Conservation (phyloP, 306 rosid genomes). For the Dalbergia cochinchinensis region DNA sequence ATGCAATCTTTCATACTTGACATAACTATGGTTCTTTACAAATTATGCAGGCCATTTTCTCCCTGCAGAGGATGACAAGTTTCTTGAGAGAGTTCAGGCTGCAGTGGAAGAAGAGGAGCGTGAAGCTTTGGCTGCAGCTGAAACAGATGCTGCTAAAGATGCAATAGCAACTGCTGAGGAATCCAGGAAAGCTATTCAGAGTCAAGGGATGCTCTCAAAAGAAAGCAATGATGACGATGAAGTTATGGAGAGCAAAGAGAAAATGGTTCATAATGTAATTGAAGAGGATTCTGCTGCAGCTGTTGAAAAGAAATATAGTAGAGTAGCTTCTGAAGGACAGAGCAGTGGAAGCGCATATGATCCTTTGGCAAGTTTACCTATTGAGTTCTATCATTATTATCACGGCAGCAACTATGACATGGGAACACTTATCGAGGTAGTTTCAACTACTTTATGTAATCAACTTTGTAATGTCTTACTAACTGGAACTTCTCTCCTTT, state of each 20-base stretch:
- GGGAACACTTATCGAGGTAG: conserved; percentile 93
- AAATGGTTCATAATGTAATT: conserved; percentile 43
- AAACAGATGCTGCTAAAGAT: conserved; percentile 80
- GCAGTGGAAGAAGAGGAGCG: conserved; percentile 96
- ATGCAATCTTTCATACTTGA: conserved; percentile 17
- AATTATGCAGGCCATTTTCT: conserved; percentile 84
- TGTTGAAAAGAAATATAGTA: conserved; percentile 57
- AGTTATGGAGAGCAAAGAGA: conserved; percentile 48
- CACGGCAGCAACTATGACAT: conserved; percentile 88
- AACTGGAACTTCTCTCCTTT: not conserved
- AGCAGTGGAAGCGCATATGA: conserved; percentile 64
- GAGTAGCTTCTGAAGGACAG: conserved; percentile 56
- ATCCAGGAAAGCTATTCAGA: conserved; percentile 68
- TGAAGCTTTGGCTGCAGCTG: conserved; percentile 87
- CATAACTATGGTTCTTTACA: conserved; percentile 19
- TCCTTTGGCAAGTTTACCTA: conserved; percentile 73
- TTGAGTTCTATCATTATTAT: conserved; percentile 95
- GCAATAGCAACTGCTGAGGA: conserved; percentile 87
- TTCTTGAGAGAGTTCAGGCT: conserved; percentile 83
- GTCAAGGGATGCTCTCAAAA: conserved; percentile 49
- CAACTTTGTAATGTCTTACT: conserved; percentile 25
- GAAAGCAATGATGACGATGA: conserved; percentile 48
- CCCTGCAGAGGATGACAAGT: conserved; percentile 91
- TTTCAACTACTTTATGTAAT: conserved; percentile 23
- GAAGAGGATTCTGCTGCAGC: conserved; percentile 46